phyloP scores from a whole-genome alignment of 2,329 filamentous ascomycete species.

The Diaporthe sp. region DNA sequence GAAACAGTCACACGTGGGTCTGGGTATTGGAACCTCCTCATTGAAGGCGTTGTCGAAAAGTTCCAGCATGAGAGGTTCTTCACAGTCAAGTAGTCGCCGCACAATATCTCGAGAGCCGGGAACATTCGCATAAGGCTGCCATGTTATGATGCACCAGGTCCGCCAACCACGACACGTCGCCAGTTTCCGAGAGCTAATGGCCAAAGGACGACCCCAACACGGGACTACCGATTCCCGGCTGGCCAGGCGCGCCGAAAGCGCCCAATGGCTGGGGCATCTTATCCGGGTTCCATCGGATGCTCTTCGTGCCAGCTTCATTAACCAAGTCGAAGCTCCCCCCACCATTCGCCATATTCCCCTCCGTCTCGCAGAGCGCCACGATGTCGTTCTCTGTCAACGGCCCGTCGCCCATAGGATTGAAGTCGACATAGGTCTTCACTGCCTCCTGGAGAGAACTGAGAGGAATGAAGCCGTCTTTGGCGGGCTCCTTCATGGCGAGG shows the following conservation, averaged over 20 bases:
- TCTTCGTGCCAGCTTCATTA: slow-evolving; percentile 57
- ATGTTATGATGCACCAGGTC: slow-evolving; percentile 4
- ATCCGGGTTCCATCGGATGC: slow-evolving; percentile 61
- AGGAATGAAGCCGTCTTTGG: slow-evolving; percentile 73
- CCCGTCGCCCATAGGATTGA: slow-evolving; percentile 51
- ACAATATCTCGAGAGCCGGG: background rate
- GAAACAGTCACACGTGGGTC: background rate
- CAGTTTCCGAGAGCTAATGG: slow-evolving; percentile 16
- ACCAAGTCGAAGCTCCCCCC: slow-evolving; percentile 86
- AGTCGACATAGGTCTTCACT: slow-evolving; percentile 74
- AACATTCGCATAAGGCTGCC: slow-evolving; percentile 1
- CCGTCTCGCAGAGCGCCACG: slow-evolving; percentile 87
- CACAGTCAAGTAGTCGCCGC: background rate
- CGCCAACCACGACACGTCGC: slow-evolving; percentile 32
- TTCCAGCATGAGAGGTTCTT: background rate
- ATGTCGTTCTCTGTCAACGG: slow-evolving; percentile 73
- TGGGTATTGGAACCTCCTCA: too few species aligned
- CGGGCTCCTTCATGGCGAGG: slow-evolving; percentile 52
- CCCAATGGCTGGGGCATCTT: slow-evolving; percentile 51
- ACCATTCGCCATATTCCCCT: slow-evolving; percentile 86
- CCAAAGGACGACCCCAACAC: slow-evolving; percentile 56
- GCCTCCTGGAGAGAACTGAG: slow-evolving; percentile 57
- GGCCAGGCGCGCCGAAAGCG: slow-evolving; percentile 68
- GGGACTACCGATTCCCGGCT: slow-evolving; percentile 72
- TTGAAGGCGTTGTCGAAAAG: background rate